phyloP scores from a whole-genome alignment of 2,329 filamentous ascomycete genomes.

The Aspergillus alliaceus region DNA sequence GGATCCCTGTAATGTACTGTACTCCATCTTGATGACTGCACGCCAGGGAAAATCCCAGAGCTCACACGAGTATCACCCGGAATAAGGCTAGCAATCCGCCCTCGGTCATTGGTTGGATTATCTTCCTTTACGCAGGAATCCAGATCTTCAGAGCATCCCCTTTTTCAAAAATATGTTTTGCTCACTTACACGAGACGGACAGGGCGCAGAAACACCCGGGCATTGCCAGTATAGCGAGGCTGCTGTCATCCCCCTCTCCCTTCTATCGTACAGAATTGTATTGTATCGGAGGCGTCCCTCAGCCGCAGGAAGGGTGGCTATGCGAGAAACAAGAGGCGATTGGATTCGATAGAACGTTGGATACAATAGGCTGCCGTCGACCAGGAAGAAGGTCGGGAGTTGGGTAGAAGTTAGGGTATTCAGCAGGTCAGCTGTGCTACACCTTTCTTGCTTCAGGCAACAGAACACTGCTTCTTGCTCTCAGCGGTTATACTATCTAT shows the following conservation, averaged over 20 bases:
- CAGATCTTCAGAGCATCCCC: no score
- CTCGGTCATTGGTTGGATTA: neutral
- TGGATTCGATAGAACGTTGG: neutral
- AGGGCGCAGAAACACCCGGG: slow-evolving; percentile 3
- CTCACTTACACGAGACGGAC: neutral
- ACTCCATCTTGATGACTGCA: slow-evolving; percentile 9
- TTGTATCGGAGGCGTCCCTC: neutral
- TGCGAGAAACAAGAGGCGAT: neutral
- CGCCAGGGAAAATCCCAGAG: slow-evolving; percentile 2
- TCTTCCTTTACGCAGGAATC: neutral
- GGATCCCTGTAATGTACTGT: slow-evolving; percentile 7
- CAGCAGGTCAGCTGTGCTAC: neutral
- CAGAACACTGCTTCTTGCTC: neutral
- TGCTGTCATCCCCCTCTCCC: neutral
- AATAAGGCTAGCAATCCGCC: neutral
- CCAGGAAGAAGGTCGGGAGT: neutral
- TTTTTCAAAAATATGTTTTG: neutral
- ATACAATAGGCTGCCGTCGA: neutral
- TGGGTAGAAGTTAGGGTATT: neutral
- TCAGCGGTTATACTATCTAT: neutral
- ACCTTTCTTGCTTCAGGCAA: neutral
- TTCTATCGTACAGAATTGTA: neutral
- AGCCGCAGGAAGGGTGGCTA: neutral
- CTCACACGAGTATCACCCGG: neutral
- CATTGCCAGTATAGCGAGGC: neutral